Conservation (phyloP, 2,329 filamentous ascomycete species). For the Hansfordia pulvinata region DNA sequence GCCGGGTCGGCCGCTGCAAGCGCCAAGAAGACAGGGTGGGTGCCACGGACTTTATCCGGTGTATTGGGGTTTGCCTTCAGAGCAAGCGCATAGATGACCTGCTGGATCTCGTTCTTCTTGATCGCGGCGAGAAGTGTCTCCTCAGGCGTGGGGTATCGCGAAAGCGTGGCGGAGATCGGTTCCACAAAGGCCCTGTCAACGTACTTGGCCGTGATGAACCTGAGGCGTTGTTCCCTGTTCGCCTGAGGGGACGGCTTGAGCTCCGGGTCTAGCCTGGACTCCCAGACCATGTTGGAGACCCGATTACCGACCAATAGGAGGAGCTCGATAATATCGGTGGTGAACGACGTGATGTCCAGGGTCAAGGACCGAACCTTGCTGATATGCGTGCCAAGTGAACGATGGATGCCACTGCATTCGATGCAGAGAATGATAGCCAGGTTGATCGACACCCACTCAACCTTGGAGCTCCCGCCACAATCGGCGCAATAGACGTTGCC, state of each 20-base stretch:
- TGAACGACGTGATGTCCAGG: constrained; percentile 91
- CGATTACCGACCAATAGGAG: constrained; percentile 85
- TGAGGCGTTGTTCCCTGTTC: constrained; percentile 79
- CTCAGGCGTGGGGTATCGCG: constrained; percentile 65
- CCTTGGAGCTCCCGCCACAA: constrained; percentile 80
- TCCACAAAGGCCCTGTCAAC: constrained; percentile 73
- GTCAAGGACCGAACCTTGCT: constrained; percentile 94
- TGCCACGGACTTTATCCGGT: constrained; percentile 72
- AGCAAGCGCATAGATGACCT: constrained; percentile 81
- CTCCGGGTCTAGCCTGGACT: constrained; percentile 63
- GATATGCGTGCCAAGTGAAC: constrained; percentile 92
- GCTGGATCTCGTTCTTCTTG: constrained; percentile 91
- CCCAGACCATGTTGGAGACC: constrained; percentile 94
- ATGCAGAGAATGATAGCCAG: constrained; percentile 93
- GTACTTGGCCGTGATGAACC: constrained; percentile 92
- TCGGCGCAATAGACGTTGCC: constrained; percentile 92
- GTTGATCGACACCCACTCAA: constrained; percentile 99
- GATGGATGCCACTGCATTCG: constrained; percentile 94
- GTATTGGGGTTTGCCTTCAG: constrained; percentile 79
- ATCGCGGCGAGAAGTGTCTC: constrained; percentile 85
- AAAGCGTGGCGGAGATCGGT: constrained; percentile 60
- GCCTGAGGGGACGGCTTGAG: constrained; percentile 65
- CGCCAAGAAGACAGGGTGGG: constrained; percentile 81
- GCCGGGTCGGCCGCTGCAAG: constrained; percentile 88
- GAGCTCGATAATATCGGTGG: constrained; percentile 90